These are phyloP conservation scores for Magnaporthales sp. DNA, from an alignment of 2,329 filamentous ascomycete genomes.

Conservation along the genomic window DNA sequence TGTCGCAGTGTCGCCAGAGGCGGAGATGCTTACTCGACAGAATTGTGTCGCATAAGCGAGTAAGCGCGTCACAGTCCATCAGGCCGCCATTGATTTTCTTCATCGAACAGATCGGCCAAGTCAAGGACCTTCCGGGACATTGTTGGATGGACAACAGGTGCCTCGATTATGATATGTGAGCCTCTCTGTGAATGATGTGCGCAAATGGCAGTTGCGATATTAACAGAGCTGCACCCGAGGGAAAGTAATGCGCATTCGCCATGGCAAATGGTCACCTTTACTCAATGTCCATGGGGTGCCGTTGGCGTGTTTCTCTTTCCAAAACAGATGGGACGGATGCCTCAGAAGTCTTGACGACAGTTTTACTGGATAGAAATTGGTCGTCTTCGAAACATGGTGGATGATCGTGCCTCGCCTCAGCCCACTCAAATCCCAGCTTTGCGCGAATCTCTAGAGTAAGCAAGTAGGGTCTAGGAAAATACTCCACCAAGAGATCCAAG, in stretches of 20 bases:
- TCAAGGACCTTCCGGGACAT: not conserved
- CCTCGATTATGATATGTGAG: not conserved
- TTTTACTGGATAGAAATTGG: not conserved
- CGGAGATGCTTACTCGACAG: not conserved
- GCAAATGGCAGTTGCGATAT: constrained; percentile 1
- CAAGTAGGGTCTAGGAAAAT: not conserved
- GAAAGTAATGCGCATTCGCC: not conserved
- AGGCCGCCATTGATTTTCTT: not conserved
- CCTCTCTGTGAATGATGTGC: not conserved
- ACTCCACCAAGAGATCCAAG: not conserved
- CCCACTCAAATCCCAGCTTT: not conserved
- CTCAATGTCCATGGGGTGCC: not conserved
- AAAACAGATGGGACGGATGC: not conserved
- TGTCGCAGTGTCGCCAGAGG: not conserved
- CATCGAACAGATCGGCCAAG: not conserved
- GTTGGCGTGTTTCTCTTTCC: constrained; percentile 1
- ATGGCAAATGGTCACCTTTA: not conserved
- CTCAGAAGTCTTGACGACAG: not conserved
- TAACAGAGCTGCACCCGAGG: not conserved
- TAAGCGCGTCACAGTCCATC: not conserved
- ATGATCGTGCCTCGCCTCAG: not conserved
- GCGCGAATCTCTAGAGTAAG: not conserved
- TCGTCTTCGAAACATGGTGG: not conserved
- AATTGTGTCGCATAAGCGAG: no score
- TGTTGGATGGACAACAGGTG: not conserved